Base-by-base conservation (phyloP, 2,329 filamentous ascomycete genomes). In the Botrytis aclada region DNA sequence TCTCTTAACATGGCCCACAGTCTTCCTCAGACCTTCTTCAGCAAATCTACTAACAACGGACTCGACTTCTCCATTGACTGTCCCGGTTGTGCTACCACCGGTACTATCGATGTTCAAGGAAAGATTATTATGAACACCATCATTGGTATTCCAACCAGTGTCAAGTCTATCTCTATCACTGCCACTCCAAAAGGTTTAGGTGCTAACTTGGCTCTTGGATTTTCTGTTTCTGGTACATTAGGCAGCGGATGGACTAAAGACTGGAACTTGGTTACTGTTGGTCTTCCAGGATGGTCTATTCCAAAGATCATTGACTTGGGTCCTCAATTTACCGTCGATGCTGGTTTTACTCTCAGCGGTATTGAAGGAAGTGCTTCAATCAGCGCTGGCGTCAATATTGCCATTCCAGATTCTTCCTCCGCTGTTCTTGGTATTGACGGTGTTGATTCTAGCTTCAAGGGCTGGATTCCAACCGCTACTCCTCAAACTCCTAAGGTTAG, bases 311-410 rank as follows among this genome's bases (percentile, higher is more conserved):
- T 73, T 9, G 34, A n/a, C 22, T 45, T 73, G 3, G 72, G 72
- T 58, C 72, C 72, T 34, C 45, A 64, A n/a, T 70, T 73, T n/a
- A 63, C 25, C 16, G 61, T 73, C n/a, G 72, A 73, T 71, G 72
- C 72, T 20, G 69, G 69, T 64, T 73, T 73, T 8, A 2, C 3
- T 32, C 45, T 73, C 10, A 71, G 66, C 32, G 69, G 51, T 32
- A 58, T 73, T 20, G 25, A 62, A 25, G 72, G 72, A 20, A n/a
- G 25, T 56, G 69, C 69, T n/a, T n/a, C 41, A 6, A 60, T 71
- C 20, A 54, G 39, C 5, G 69, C 58, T 9, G 72, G 72, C n/a
- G 29, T 73, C 20, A 41, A 65, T 2, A 20, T 65, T 25, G 45
- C 39, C 25, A 65, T 73, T 45, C 66, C 66, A 14, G 72, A 73